A percentile compares a stretch with the other conserved stretches of the same genome.
These are phyloP conservation scores for Nigrospora osmanthi DNA, from an alignment of 2,329 filamentous ascomycete genomes.

Conservation along the genomic window DNA sequence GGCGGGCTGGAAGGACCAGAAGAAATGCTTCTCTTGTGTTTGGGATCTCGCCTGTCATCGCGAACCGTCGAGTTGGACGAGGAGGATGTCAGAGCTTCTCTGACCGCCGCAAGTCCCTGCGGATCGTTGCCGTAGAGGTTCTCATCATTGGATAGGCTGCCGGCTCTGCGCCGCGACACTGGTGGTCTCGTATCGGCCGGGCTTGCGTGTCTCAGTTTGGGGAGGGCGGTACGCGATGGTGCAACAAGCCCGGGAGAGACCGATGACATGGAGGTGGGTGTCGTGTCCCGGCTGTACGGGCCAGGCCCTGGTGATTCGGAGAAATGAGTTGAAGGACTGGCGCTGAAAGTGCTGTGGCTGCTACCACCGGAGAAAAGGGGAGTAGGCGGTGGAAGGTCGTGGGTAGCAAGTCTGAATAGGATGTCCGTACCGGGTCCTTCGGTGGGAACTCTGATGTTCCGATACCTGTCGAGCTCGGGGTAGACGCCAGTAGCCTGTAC, in stretches of 20 bases:
- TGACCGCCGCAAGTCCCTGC: constrained; percentile 55
- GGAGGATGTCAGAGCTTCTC: constrained; percentile 64
- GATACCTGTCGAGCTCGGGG: constrained; percentile 56
- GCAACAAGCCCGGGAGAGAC: constrained; percentile 58
- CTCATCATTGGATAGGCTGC: constrained; percentile 44
- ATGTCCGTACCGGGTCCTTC: constrained; percentile 32
- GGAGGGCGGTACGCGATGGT: constrained; percentile 34
- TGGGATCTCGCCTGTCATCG: constrained; percentile 29
- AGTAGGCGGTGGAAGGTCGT: constrained; percentile 59
- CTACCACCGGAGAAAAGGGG: constrained; percentile 55
- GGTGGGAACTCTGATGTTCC: constrained; percentile 33
- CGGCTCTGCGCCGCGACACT: constrained; percentile 48
- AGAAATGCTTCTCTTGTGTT: constrained; percentile 35
- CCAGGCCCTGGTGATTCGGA: constrained; percentile 64
- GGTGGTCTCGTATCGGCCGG: constrained; percentile 50
- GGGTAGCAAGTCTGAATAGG: constrained; percentile 51
- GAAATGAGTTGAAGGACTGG: constrained; percentile 67
- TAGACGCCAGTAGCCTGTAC: constrained; percentile 40
- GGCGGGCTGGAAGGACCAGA: constrained; percentile 53
- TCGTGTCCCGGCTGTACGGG: constrained; percentile 68
- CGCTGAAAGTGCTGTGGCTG: constrained; percentile 51
- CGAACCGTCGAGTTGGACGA: constrained; percentile 65
- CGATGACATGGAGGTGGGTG: constrained; percentile 70
- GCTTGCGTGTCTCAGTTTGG: constrained; percentile 46
- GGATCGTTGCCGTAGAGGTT: constrained; percentile 38